Evolutionary conservation across 331 rosid species (phyloP).

Genomic region (Dryas integrifolia): DNA sequence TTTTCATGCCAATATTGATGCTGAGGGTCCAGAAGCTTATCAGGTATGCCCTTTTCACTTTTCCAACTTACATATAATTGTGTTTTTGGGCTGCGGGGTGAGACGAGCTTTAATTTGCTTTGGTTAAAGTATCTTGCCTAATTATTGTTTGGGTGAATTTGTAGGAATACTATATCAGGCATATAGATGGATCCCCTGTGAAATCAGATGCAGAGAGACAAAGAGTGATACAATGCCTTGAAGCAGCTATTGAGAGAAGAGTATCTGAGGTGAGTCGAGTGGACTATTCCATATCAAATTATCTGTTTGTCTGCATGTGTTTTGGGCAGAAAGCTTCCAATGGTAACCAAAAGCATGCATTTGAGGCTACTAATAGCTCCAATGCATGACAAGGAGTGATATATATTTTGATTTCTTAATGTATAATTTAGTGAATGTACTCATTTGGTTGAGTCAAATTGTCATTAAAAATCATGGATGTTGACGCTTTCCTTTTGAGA

Average conservation of each 20-base stretch:
- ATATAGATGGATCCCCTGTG: constrained; percentile 91
- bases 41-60: constrained; percentile 51
- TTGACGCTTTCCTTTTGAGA: constrained; percentile 1
- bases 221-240: constrained; percentile 88
- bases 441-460: neutral
- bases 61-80: neutral
- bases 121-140: constrained; percentile 19
- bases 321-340: neutral
- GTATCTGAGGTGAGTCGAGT: constrained; percentile 72
- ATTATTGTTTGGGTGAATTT: constrained; percentile 26
- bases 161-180: constrained; percentile 90
- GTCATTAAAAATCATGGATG: neutral
- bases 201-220: constrained; percentile 95
- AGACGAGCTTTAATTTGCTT: neutral
- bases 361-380: neutral
- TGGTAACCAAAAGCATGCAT: neutral
- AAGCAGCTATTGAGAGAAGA: constrained; percentile 95
- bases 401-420: neutral
- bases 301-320: constrained; percentile 13
- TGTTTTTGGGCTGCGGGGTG: constrained; percentile 1
- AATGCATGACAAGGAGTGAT: neutral
- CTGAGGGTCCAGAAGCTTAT: constrained; percentile 86
- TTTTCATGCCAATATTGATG: constrained; percentile 83
- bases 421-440: neutral
- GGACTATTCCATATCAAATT: neutral